A percentile compares a stretch with the other conserved stretches of the same genome.
phyloP scores from a whole-genome alignment of 1,284 basidiomycete genomes.

The Trametes sp. region DNA sequence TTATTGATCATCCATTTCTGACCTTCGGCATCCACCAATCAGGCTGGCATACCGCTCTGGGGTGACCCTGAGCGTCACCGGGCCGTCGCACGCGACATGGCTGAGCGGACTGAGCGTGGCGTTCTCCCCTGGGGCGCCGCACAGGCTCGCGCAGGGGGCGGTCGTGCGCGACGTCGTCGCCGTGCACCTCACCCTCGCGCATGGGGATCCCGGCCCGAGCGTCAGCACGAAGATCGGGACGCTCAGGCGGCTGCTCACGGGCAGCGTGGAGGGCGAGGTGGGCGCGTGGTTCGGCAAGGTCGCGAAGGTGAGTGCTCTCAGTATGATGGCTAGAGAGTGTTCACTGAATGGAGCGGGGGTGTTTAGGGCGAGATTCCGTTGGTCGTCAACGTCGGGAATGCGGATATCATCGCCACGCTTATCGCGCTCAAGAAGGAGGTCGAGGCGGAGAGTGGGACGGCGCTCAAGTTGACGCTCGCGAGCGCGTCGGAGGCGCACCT shows the following conservation, averaged over 20 bases:
- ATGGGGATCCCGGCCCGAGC: constrained; percentile 48
- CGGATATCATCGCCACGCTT: constrained; percentile 83
- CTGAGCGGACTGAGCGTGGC: constrained; percentile 58
- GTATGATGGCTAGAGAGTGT: neutral
- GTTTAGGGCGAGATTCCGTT: constrained; percentile 58
- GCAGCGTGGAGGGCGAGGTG: constrained; percentile 53
- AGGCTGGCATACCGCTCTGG: constrained; percentile 48
- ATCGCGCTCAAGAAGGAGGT: constrained; percentile 79
- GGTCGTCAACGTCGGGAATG: constrained; percentile 64
- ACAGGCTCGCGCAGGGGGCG: constrained; percentile 55
- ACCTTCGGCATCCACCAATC: neutral
- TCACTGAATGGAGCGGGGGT: too few species aligned
- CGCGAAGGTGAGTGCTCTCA: constrained; percentile 13
- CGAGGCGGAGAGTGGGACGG: constrained; percentile 51
- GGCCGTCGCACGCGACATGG: constrained; percentile 53
- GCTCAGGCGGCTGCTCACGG: constrained; percentile 69
- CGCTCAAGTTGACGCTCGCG: constrained; percentile 64
- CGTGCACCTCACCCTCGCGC: constrained; percentile 55
- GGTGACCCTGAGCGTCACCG: constrained; percentile 49
- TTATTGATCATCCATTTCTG: neutral
- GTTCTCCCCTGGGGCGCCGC: constrained; percentile 53
- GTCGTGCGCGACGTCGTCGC: constrained; percentile 60
- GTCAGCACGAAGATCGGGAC: constrained; percentile 70
- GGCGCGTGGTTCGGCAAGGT: constrained; percentile 65
- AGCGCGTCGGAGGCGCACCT: constrained; percentile 81